phyloP scores from a whole-genome alignment of 225 moss, liverwort and hornwort genomes.

The Polytrichum formosum region DNA sequence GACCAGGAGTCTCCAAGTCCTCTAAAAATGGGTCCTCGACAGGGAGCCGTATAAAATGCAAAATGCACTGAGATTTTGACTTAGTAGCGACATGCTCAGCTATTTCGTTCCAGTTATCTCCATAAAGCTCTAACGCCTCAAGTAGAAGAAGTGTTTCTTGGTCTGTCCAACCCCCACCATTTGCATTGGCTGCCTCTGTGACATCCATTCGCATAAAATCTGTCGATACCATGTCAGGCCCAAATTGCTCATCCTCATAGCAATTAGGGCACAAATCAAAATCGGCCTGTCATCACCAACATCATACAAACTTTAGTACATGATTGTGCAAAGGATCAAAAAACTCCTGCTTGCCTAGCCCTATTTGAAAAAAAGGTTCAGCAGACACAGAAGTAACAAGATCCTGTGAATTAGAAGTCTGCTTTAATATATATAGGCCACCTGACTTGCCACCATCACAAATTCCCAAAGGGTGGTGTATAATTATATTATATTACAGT shows the following conservation, averaged over 20 bases:
- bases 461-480: too few species aligned
- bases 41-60: constrained; percentile 89
- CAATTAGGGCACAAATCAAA: constrained; percentile 98
- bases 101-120: constrained; percentile 97
- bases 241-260: constrained; percentile 78
- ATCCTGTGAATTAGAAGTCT: too few species aligned
- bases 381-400: too few species aligned
- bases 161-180: constrained; percentile 97
- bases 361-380: too few species aligned
- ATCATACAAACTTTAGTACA: background rate
- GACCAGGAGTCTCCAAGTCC: constrained; percentile 45
- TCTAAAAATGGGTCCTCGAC: constrained; percentile 94
- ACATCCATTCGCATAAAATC: constrained; percentile 99
- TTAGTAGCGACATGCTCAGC: constrained; percentile 98
- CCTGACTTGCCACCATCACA: too few species aligned
- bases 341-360: too few species aligned
- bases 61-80: constrained; percentile 91
- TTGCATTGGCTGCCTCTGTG: constrained; percentile 76
- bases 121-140: constrained; percentile 92
- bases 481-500: too few species aligned
- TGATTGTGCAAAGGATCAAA: too few species aligned
- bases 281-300: constrained; percentile 78
- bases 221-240: constrained; percentile 75
- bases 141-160: constrained; percentile 94
- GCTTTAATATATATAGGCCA: too few species aligned